Evolutionary conservation across 2,329 filamentous ascomycete genomes (phyloP), one percentile per base, ranked within the genome.

Genomic region (Hirsutella minnesotensis): DNA sequence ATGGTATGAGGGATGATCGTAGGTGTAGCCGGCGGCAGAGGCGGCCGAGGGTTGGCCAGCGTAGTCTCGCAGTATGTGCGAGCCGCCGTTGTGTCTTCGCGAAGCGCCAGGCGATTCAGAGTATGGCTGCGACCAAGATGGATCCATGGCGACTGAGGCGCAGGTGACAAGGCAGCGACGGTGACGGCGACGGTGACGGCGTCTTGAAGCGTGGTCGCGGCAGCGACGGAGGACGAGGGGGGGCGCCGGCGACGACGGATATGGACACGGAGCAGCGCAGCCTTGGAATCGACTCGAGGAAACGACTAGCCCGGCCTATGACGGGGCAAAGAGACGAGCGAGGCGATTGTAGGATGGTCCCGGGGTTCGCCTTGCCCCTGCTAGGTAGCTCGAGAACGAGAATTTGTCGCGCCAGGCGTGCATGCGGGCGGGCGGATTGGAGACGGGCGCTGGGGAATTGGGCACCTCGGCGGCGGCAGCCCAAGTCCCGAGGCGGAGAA

Each of bases 1-100:
- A 58, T 80, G 77, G 59, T 82, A 83, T 55, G 79, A 71, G 52
- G 84, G 79, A 61, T 84, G 83, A 52, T 79, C 78, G 64, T 77
- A 83, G 57, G 70, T 71, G 50, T 48, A 53, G 40, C 33, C 42
- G 20, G 56, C 45, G 49, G 56, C 41, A 45, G 52, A 46, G 47
- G 52, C 40, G 20, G 51, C 47, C 47, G 61, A 60, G 45, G 63
- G 61, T 42, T 56, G 56, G 40, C 51, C 53, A 38, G 67, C 57
- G 58, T 72, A 73, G 53, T 75, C 67, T 56, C 66, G 61, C 47
- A 69, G 63, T 52, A 68, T 66, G 49, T 72, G 65, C 45, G 51
- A 48, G 49, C 46, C 60, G 51, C 71, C 70, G 62, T 77, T 79
- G 62, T 79, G 82, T 66, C 81, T 76, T 65, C 75, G 72, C 57